Base-by-base conservation (phyloP, 441 rosid genomes). In the Gossypium davidsonii region DNA sequence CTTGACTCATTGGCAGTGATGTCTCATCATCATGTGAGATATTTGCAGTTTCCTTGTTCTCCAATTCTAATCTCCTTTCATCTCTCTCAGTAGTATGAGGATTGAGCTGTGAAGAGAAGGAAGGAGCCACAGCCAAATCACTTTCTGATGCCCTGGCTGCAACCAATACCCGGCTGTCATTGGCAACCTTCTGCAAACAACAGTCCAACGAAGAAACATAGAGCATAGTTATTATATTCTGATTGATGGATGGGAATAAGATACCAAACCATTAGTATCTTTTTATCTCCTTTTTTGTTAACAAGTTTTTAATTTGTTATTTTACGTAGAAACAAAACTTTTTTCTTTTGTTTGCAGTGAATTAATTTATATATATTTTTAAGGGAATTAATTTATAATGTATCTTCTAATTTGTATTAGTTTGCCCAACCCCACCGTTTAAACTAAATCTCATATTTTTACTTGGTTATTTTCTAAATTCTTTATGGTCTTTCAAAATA, bases 141-240 rank as follows among this genome's bases (percentile, higher is more conserved):
- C 84, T 78, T 79, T 87, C 96, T 28, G 80, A 78, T 18, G 79
- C 89, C 80, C 77, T 89, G 63, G 90, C 80, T 59, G 89, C 65
- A 76, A 82, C 87, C 81, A 82, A n/a, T 17, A 82, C 63, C 79
- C 83, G 89, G 48, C 75, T 84, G 59, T 80, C 91, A 77, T 82
- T 83, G n/a, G 57, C 58, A 79, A 49, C 67, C 85, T 81, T 92
- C 97, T 94, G 79, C 62, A 49, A 61, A 52, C 68, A 31, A 73
- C 23, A 39, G 71, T 28, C 28, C 56, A 62, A 20, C 64, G 6
- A 57, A 51, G 55, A 53, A 52, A 34, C 6, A 73, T 20, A 44
- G 65, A 37, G 49, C 18, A 49, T 26, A 37, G 17, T n/a, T 37
- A 57, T 5, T n/a, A 42, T 46, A 34, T 17, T 51, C 10, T 18